Percentiles rank a stretch among this genome's conserved stretches.
phyloP scores from a whole-genome alignment of 2,329 filamentous ascomycete species.

The Venturiaceae sp. region DNA sequence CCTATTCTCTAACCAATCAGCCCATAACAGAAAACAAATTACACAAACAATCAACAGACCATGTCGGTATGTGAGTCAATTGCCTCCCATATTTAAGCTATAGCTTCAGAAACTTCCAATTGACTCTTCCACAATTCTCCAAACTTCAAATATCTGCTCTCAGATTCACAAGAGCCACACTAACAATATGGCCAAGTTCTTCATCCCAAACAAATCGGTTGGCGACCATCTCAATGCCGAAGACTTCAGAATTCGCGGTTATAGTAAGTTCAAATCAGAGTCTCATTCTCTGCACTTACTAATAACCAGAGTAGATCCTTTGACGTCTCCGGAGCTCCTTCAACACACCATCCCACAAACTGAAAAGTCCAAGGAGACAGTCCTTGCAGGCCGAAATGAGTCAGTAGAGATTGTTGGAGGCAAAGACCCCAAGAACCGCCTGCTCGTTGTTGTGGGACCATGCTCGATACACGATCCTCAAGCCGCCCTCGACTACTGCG shows the following conservation, averaged over 20 bases:
- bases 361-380: constrained; percentile 41
- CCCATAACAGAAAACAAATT: neutral
- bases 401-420: constrained; percentile 52
- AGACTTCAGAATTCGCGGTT: constrained; percentile 57
- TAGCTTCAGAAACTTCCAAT: neutral
- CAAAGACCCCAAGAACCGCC: constrained; percentile 43
- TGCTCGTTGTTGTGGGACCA: constrained; percentile 80
- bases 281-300: neutral
- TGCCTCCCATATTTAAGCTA: neutral
- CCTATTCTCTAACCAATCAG: neutral
- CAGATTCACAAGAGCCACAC: neutral
- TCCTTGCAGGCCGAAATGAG: constrained; percentile 50
- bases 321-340: constrained; percentile 87
- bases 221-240: constrained; percentile 39
- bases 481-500: constrained; percentile 87
- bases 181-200: constrained; percentile 28
- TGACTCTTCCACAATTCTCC: neutral
- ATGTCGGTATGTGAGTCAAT: constrained; percentile 1
- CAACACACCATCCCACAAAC: constrained; percentile 76
- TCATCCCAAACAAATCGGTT: constrained; percentile 38
- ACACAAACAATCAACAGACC: neutral
- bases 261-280: constrained; percentile 37
- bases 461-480: constrained; percentile 96
- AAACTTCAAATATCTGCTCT: neutral
- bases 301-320: constrained; percentile 43